A percentile compares a stretch with the other conserved stretches of the same genome.
These are phyloP conservation scores for Rachicladosporium sp. DNA, from an alignment of 2,329 filamentous ascomycete species.

Conservation along the genomic window DNA sequence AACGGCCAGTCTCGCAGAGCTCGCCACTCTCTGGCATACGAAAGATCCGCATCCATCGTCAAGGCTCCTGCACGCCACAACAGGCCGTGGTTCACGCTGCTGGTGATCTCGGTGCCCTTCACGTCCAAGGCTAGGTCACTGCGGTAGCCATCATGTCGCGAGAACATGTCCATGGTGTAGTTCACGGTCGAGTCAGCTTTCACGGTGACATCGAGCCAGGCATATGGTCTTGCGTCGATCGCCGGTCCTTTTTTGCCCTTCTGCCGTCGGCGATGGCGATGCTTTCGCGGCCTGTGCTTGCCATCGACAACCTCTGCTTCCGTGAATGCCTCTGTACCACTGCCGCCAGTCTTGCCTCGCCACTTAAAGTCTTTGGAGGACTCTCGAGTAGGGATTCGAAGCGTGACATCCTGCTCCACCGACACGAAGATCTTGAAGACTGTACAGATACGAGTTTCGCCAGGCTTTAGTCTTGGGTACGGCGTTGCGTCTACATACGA, in stretches of 20 bases:
- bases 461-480: constrained; percentile 48
- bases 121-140: constrained; percentile 69
- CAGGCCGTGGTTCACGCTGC: constrained; percentile 88
- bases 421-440: constrained; percentile 73
- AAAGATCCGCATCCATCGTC: constrained; percentile 71
- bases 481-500: constrained; percentile 65
- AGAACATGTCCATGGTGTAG: constrained; percentile 85
- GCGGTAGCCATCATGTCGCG: constrained; percentile 54
- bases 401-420: constrained; percentile 63
- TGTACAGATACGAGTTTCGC: constrained; percentile 62
- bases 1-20: constrained; percentile 73
- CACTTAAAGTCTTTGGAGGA: constrained; percentile 93
- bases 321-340: constrained; percentile 7
- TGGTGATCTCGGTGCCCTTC: constrained; percentile 67
- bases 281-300: constrained; percentile 3
- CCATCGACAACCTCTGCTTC: too few species aligned
- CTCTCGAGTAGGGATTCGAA: constrained; percentile 77
- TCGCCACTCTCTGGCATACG: constrained; percentile 81
- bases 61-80: constrained; percentile 72
- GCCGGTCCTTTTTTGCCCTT: constrained; percentile 43
- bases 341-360: constrained; percentile 42
- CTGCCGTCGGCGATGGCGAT: constrained; percentile 20
- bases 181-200: constrained; percentile 66
- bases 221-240: constrained; percentile 64
- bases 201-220: constrained; percentile 84